Evolutionary conservation across 1,284 basidiomycete genomes (phyloP).

Genomic region (Tilletia walkeri): DNA sequence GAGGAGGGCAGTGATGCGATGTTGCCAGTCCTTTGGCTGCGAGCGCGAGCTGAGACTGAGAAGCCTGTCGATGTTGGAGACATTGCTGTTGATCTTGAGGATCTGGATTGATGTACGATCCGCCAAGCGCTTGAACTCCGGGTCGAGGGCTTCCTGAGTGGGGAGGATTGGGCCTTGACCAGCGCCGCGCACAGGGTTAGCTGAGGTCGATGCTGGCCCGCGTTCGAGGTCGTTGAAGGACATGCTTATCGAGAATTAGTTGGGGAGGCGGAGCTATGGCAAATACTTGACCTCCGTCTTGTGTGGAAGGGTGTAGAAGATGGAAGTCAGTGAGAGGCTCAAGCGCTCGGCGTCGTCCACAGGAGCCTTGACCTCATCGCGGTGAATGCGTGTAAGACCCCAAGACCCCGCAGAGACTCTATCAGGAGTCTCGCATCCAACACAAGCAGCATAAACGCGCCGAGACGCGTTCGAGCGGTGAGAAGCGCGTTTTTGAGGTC

Average conservation of each 20-base stretch:
- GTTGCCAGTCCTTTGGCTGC: conserved; percentile 9
- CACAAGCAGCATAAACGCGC: background rate
- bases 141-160: conserved; percentile 14
- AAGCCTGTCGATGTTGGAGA: conserved; percentile 86
- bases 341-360: no score
- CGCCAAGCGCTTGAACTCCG: conserved; percentile 71
- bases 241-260: conserved; percentile 43
- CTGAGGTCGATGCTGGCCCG: conserved; percentile 36
- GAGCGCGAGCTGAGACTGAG: conserved; percentile 67
- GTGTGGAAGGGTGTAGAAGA: no score
- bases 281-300: no score
- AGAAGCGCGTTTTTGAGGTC: no score
- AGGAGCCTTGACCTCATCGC: no score
- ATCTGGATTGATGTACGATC: conserved; percentile 87
- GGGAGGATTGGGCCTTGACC: conserved; percentile 15
- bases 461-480: background rate
- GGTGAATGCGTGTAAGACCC: no score
- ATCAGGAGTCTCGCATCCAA: background rate
- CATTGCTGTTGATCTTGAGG: conserved; percentile 98
- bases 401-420: no score
- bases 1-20: conserved; percentile 67
- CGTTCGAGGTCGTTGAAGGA: conserved; percentile 61
- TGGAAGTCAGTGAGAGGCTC: no score
- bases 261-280: no score
- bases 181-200: conserved; percentile 32